phyloP scores from a whole-genome alignment of 164 flowering plant genomes.

The Hamamelis virginiana region DNA sequence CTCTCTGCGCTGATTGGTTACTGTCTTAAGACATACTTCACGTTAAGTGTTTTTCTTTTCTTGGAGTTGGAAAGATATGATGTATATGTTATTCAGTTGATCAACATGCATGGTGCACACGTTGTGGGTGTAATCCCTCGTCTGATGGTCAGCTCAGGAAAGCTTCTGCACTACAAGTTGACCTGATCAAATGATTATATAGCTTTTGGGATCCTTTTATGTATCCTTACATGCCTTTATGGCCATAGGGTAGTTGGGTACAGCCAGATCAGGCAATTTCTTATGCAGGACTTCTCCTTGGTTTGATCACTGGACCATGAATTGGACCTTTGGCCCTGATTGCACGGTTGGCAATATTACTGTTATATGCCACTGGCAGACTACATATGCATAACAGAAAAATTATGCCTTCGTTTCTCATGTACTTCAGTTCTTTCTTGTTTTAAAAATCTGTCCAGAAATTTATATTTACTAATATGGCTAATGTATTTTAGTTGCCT shows the following conservation, averaged over 20 bases:
- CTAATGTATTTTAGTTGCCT: too few species aligned
- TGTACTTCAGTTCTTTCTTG: too few species aligned
- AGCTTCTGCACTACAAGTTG: background rate
- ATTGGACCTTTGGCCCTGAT: too few species aligned
- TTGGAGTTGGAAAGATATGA: background rate
- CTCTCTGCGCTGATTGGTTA: conserved; percentile 81
- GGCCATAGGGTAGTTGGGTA: background rate
- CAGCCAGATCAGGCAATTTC: background rate
- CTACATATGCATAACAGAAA: too few species aligned
- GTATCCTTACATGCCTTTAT: background rate
- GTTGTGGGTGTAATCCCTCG: too few species aligned
- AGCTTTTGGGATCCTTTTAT: background rate
- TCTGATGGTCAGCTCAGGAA: background rate
- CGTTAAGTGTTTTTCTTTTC: conserved; percentile 45
- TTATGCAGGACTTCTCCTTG: too few species aligned
- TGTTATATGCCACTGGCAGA: too few species aligned
- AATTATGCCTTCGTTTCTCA: too few species aligned
- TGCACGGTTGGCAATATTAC: too few species aligned
- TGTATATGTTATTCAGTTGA: background rate
- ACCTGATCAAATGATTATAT: background rate
- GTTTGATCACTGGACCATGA: too few species aligned
- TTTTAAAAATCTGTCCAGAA: too few species aligned
- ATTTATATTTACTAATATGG: too few species aligned
- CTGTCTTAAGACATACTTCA: conserved; percentile 93
- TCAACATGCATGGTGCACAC: background rate